These are phyloP conservation scores for Hypomontagnella submonticulosa DNA, from an alignment of 495 filamentous ascomycete genomes.

Conservation along the genomic window DNA sequence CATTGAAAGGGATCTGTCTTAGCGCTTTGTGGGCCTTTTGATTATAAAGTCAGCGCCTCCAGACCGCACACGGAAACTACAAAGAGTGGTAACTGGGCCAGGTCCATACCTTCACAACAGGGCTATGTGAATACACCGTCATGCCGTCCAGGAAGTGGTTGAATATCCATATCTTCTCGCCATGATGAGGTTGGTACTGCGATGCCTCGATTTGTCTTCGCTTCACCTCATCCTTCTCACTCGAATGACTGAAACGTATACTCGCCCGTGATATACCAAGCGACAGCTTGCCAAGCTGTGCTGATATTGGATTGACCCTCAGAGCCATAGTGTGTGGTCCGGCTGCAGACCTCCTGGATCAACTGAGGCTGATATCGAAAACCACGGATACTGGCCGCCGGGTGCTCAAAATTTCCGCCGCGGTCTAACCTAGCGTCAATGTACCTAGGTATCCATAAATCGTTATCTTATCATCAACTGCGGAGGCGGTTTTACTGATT, in stretches of 20 bases:
- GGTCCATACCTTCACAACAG: slow-evolving; percentile 71
- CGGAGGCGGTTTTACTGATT: not conserved
- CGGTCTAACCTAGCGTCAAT: not conserved
- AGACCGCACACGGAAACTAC: not conserved
- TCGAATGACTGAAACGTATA: slow-evolving; percentile 32
- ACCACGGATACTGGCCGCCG: slow-evolving; percentile 1
- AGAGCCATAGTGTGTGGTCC: slow-evolving; percentile 38
- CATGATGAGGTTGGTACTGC: slow-evolving; percentile 57
- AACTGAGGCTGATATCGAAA: slow-evolving; percentile 20
- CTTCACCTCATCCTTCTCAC: slow-evolving; percentile 2
- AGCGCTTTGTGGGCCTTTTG: slow-evolving; percentile 55
- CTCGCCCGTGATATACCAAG: slow-evolving; percentile 37
- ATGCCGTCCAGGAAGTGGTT: slow-evolving; percentile 82
- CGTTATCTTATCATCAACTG: slow-evolving; percentile 10
- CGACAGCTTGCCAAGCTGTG: slow-evolving; percentile 41
- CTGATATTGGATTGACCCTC: slow-evolving; percentile 37
- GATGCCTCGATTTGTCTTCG: slow-evolving; percentile 1
- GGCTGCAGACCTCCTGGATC: slow-evolving; percentile 13
- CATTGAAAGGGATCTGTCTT: slow-evolving; percentile 83
- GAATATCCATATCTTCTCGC: slow-evolving; percentile 81
- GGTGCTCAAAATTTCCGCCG: slow-evolving; percentile 37
- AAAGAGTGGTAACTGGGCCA: not conserved
- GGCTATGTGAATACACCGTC: slow-evolving; percentile 81
- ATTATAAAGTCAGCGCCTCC: not conserved
- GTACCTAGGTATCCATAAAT: slow-evolving; percentile 17